Evolutionary conservation across 805 yeast species (phyloP), one percentile per base, ranked within the genome.

Genomic region (Yarrowia divulgata): DNA sequence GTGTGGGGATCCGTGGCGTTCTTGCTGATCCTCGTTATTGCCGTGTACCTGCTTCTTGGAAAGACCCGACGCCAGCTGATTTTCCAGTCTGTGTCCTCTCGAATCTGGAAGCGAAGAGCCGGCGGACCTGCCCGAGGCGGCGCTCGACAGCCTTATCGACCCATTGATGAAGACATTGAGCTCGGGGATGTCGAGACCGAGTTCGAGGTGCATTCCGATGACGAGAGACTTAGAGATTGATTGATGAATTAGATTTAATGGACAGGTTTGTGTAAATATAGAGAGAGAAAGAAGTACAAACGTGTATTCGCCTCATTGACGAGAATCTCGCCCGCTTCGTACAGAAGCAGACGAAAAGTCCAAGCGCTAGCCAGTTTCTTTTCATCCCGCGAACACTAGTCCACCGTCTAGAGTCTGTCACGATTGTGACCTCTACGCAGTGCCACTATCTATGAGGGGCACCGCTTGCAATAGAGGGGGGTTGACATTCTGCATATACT

Each of bases 1-100:
- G 50, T 66, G 6, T 66, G 69, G 69, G 69, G 62, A 14, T 50
- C 69, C 4, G 42, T 66, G 32, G 69, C 62, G 10, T 66, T 66
- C 42, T 43, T 66, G 16, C 40, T 66, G n/a, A 66, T 66, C 52
- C 62, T 66, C 18, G 60, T 40, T 10, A 45, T 42, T n/a, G 60
- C 37, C n/a, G 62, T 43, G 8, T 66, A 52, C 34, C 43, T 66
- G 32, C 62, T 66, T 8, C 32, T 66, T 5, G 69, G 69, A 8
- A 66, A 66, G 50, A 34, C 40, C 2, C 40, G 69, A 50, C 40
- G 69, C 7, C 43, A 52, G 14, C 34, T 23, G 52, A 54, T 66
- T 16, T 42, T 50, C 48, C 62, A 52, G 63, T 63, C 68, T 3
- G 32, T 63, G 7, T 35, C 46, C 2, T 48, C 57, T 19, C 57